Base-by-base conservation (phyloP, 495 filamentous ascomycete genomes). In the Arthonia radiata region DNA sequence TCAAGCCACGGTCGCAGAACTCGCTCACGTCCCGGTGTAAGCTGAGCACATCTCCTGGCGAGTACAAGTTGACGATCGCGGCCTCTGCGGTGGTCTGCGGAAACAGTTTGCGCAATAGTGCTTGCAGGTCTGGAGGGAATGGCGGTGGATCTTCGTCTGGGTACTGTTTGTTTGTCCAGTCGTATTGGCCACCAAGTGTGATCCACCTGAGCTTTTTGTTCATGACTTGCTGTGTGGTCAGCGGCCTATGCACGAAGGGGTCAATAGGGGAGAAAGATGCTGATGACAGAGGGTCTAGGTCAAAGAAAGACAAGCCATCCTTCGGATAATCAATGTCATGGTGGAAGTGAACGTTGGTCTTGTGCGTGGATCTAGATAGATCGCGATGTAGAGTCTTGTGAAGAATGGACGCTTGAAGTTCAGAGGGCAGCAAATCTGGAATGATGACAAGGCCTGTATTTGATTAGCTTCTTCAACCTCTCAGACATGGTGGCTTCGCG, bases 1-100 rank as follows among this genome's bases (percentile, higher is more conserved):
- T 67, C 14, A 93, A 51, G 1, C 74, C 75, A 18, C 52, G 59
- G 31, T 72, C 61, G 24, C 64, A 67, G 33, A 69, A 58, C 46
- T 93, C 83, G 30, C 76, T 80, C 18, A 93, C 74, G 39, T 94
- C 83, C 0, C 86, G 68, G 46, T 93, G 83, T 38, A 82, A 56
- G 40, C 72, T 77, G 35, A 92, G 64, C 9, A 69, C 82, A 40
- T 93, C 83, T 17, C 77, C 74, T 0, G 83, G 73, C 1, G 67
- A 70, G 42, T 94, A 92, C 22, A 93, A 41, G 43, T 93, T 93
- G 32, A 90, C 59, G 14, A 93, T 93, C 15, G 83, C 86, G 6
- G 83, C 79, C 49, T 90, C 69, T 0, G 83, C 61, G 13, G 56
- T 50, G 12, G 75, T 75, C 18, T 65, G 61, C 0, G 74, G 69